Conservation (phyloP, 1,284 basidiomycete genomes). For the Chiua sp. region DNA sequence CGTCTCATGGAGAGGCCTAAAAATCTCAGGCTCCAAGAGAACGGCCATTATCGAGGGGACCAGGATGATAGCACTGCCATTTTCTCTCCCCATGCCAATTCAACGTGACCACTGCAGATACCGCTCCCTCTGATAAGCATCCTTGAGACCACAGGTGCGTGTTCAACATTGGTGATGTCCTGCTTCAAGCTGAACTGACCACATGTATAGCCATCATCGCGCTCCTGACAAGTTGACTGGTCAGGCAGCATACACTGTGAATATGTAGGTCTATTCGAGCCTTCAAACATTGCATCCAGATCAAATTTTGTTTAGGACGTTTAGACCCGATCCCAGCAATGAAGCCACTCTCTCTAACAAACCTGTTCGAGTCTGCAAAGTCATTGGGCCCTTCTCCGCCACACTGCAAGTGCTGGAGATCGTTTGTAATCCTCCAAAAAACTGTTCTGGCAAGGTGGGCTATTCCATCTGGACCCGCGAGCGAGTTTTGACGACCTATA, state of each 20-base stretch:
- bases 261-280: constrained; percentile 56
- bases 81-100: no score
- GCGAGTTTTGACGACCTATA: constrained; percentile 29
- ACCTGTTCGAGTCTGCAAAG: constrained; percentile 95
- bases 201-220: constrained; percentile 74
- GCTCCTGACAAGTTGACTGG: constrained; percentile 89
- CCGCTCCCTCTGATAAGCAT: no score
- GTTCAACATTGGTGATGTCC: background rate
- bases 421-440: constrained; percentile 93
- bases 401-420: constrained; percentile 93
- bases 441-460: constrained; percentile 90
- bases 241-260: constrained; percentile 84
- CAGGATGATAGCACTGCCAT: no score
- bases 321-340: constrained; percentile 71
- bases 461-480: background rate
- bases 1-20: no score
- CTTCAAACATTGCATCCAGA: background rate
- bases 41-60: no score
- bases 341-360: constrained; percentile 85
- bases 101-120: no score
- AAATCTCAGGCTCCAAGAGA: no score
- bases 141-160: constrained; percentile 80
- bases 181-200: constrained; percentile 8
- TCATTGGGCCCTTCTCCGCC: constrained; percentile 96
- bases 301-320: constrained; percentile 63